Evolutionary conservation across 2,329 filamentous ascomycete genomes (phyloP), one percentile per base, ranked within the genome.

Genomic region (Aspergillus pseudoterreus): DNA sequence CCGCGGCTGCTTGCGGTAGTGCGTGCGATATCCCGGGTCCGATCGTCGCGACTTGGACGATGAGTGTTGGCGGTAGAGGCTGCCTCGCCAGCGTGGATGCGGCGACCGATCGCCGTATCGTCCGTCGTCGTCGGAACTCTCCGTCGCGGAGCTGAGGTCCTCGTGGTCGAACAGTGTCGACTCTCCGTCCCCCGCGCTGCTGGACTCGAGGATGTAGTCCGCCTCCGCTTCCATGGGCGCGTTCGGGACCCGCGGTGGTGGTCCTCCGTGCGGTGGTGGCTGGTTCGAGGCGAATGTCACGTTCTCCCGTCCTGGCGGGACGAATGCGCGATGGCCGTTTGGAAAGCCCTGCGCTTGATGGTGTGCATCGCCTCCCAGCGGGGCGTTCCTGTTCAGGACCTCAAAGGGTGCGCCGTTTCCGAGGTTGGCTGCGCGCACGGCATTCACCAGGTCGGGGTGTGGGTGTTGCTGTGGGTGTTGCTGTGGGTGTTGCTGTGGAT

Each of bases 121-220:
- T 15, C 57, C 52, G 35, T 65, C 63, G 30, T 53, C 53, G 12
- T 60, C 59, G 9, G 59, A 60, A 24, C 61, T 59, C 10, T 68
- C 68, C 6, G 63, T 66, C 2, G 57, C 58, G 6, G 65, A 67
- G 35, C 57, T 65, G 6, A 60, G 52, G 4, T 62, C 55, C 4
- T 63, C 63, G 8, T 52, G 35, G 17, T 68, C 67, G 36, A 63
- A 64, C 6, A 63, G 47, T 35, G 57, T 51, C 1, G 64, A 66
- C 15, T 66, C 63, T 15, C 66, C 64, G 24, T 68, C 64, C n/a
- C 58, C 64, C 21, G 60, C 53, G 36, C 64, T 68, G 49, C 55
- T 56, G 8, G 51, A 54, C n/a, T 59, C 57, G 4, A 47, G 44
- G 11, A 49, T 48, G 33, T 54, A 50, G n/a, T 60, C 57, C 8